Base-by-base conservation (phyloP, 768 basidiomycete species). In the Rhizopogon salebrosus region DNA sequence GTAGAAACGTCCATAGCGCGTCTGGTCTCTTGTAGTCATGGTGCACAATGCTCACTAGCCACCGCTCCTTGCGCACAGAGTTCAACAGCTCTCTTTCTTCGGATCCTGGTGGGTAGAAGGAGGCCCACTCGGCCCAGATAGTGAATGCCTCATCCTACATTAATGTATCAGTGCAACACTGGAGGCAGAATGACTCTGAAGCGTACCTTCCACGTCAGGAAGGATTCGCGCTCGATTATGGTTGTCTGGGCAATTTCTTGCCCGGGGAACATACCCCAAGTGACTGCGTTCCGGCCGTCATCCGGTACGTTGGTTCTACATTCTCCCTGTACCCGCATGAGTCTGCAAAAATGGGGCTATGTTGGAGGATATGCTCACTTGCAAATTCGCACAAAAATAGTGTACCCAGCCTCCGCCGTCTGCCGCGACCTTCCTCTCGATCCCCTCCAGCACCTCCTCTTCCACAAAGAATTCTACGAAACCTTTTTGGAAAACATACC, bases 191-290 rank as follows among this genome's bases (percentile, higher is more conserved):
- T 38, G 23, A 26, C n/a, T 22, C 31, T 13, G n/a, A 8, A 36
- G 60, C 78, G 46, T 41, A 94, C 95, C 87, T 95, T 98, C 97
- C 97, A 99, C 0, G 92, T 86, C 34, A 91, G 70, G 76, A 99
- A 99, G 13, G 92, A 95, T 64, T 93, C 88, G 46, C 82, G 82
- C 64, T 98, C 97, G 34, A 99, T 98, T 59, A 98, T 93, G 0
- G 97, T 99, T 5, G 95, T 91, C 63, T 98, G 95, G 2, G 87
- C 82, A 41, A 99, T 87, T 69, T 99, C 97, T 64, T 97, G 90
- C 0, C 92, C 97, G 0, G 94, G 92, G 68, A 99, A 99, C 6
- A 98, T 87, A 52, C 95, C 97, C 97, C 97, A 99, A 1, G 97
- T 99, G 6, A 99, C 97, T 0, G 94, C 95, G 67, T 98, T 98